Percentiles rank a stretch among this genome's conserved stretches.
Conservation (phyloP, 441 rosid species). For the Daphne laureola region DNA sequence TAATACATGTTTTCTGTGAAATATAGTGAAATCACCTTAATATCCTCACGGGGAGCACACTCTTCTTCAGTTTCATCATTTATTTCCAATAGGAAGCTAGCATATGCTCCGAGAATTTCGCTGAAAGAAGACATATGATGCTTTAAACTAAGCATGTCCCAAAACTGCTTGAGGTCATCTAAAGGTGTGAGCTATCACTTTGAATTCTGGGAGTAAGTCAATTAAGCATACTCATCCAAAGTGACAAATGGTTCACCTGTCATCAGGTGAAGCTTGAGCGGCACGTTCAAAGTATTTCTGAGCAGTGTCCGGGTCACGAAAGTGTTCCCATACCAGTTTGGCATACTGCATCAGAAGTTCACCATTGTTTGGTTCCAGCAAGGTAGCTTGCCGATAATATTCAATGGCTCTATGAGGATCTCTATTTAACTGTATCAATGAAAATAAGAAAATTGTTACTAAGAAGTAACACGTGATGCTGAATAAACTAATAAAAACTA, state of each 20-base stretch:
- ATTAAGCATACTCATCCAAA: too few relatives aligned
- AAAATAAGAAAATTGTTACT: background rate
- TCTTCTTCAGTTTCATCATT: conserved; percentile 31
- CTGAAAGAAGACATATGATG: conserved; percentile 23
- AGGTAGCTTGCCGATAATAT: conserved; percentile 47
- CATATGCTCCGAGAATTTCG: conserved; percentile 65
- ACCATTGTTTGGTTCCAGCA: conserved; percentile 60
- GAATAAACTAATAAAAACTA: too few relatives aligned
- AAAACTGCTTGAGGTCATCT: background rate
- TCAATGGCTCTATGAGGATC: conserved; percentile 60
- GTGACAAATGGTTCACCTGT: conserved; percentile 33
- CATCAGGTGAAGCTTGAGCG: conserved; percentile 43
- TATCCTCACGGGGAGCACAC: conserved; percentile 10
- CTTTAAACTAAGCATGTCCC: background rate
- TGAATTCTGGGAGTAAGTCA: background rate
- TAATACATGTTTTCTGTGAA: background rate
- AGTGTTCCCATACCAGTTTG: conserved; percentile 60
- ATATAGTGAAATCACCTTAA: conserved; percentile 21
- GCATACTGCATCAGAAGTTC: conserved; percentile 50
- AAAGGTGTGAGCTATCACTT: background rate
- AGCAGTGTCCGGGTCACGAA: conserved; percentile 54
- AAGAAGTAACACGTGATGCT: too few relatives aligned
- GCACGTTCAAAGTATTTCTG: conserved; percentile 54
- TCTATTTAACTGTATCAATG: conserved; percentile 43
- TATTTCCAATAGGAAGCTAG: conserved; percentile 67